Percentiles rank a stretch among this genome's conserved stretches.
phyloP scores from a whole-genome alignment of 108 stramenopile genomes.

The Conticribra guillardii region DNA sequence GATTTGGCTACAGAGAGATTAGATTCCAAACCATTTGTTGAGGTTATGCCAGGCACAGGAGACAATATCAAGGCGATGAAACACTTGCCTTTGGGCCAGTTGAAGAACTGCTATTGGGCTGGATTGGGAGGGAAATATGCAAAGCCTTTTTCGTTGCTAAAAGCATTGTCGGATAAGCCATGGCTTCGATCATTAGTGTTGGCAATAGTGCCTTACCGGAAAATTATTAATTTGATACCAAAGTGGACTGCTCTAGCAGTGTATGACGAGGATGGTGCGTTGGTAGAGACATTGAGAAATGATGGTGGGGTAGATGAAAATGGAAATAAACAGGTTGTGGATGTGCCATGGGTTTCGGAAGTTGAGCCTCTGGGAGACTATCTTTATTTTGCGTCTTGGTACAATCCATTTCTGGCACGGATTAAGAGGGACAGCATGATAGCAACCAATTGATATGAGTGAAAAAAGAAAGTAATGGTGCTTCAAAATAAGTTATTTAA shows the following conservation, averaged over 20 bases:
- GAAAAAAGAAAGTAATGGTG: no score
- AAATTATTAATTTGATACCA: constrained; percentile 34
- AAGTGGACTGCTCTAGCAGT: constrained; percentile 43
- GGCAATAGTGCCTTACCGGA: constrained; percentile 40
- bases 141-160: constrained; percentile 32
- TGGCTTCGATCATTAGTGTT: constrained; percentile 11
- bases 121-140: constrained; percentile 24
- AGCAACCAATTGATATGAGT: no score
- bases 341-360: constrained; percentile 42
- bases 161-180: constrained; percentile 29
- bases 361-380: constrained; percentile 30
- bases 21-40: constrained; percentile 18
- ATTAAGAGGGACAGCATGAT: no score
- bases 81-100: constrained; percentile 14
- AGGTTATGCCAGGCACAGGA: constrained; percentile 45
- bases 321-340: no score
- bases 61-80: constrained; percentile 41
- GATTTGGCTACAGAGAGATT: constrained; percentile 1
- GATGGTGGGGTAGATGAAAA: no score
- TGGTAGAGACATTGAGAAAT: constrained; percentile 26
- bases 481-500: no score
- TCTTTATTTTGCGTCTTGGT: constrained; percentile 38
- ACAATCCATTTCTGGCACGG: constrained; percentile 39
- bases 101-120: constrained; percentile 30
- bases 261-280: constrained; percentile 34